Evolutionary conservation across 2,329 filamentous ascomycete genomes (phyloP).

Genomic region (Ampelomyces quisqualis): DNA sequence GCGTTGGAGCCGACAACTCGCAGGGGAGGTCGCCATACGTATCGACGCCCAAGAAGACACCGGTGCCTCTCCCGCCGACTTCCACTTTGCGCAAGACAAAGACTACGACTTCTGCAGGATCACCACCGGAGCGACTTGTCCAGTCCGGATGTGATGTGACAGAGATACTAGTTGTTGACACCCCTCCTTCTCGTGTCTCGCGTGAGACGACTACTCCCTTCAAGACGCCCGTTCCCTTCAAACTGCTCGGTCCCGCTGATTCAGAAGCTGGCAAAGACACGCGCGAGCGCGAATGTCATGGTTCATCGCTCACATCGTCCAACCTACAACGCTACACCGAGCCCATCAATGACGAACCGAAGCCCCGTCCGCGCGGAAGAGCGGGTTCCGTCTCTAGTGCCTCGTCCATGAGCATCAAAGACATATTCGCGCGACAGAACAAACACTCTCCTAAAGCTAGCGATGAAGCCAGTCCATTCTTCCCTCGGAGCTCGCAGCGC

Average conservation of each 20-base stretch:
- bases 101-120: not conserved
- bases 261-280: not conserved
- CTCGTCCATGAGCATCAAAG: constrained; percentile 24
- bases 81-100: not conserved
- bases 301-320: constrained; percentile 13
- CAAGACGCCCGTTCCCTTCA: constrained; percentile 17
- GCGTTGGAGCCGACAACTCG: not conserved
- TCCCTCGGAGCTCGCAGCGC: constrained; percentile 8
- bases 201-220: constrained; percentile 1
- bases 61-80: constrained; percentile 15
- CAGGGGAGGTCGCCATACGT: constrained; percentile 1
- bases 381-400: constrained; percentile 13
- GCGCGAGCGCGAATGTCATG: constrained; percentile 3
- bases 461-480: constrained; percentile 17
- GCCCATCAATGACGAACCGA: constrained; percentile 18
- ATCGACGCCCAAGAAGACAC: constrained; percentile 9
- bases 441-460: constrained; percentile 19
- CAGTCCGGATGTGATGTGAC: constrained; percentile 1
- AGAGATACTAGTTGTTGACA: constrained; percentile 14
- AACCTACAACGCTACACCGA: constrained; percentile 22
- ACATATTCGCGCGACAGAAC: constrained; percentile 20
- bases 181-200: constrained; percentile 14
- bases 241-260: no score
- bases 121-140: not conserved
- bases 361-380: constrained; percentile 11